Percentiles rank a stretch among this genome's conserved stretches.
phyloP scores from a whole-genome alignment of 805 yeast species.

The Metschnikowia cerradonensis region DNA sequence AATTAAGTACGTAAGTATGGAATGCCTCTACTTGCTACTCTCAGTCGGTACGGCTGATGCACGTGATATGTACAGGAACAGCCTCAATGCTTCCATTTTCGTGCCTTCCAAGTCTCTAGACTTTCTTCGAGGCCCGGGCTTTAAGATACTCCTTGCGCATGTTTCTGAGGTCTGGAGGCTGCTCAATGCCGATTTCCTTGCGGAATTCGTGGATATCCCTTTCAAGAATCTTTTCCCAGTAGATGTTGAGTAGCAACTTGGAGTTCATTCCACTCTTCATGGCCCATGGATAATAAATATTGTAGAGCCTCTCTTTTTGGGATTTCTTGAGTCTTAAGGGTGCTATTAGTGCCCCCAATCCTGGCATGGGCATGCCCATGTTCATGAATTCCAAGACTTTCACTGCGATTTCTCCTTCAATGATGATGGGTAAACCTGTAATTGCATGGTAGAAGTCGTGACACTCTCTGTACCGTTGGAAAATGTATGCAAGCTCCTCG shows the following conservation, averaged over 20 bases:
- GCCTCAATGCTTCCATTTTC: background rate
- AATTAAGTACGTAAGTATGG: background rate
- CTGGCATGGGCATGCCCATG: slow-evolving; percentile 93
- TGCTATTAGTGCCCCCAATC: slow-evolving; percentile 85
- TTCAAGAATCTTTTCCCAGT: slow-evolving; percentile 84
- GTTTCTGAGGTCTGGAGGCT: slow-evolving; percentile 70
- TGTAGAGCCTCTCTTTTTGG: slow-evolving; percentile 60
- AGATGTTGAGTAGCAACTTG: slow-evolving; percentile 77
- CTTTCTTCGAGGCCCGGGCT: background rate
- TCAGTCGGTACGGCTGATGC: slow-evolving; percentile 1
- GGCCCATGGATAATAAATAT: slow-evolving; percentile 87
- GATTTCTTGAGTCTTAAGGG: slow-evolving; percentile 67
- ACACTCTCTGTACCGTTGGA: slow-evolving; percentile 90
- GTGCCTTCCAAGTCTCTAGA: background rate
- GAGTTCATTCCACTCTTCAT: slow-evolving; percentile 64
- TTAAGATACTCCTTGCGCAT: slow-evolving; percentile 42
- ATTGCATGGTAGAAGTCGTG: slow-evolving; percentile 96
- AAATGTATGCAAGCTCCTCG: slow-evolving; percentile 87
- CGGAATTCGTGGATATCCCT: slow-evolving; percentile 72
- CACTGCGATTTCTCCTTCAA: slow-evolving; percentile 95
- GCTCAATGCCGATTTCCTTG: slow-evolving; percentile 62
- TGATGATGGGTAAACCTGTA: slow-evolving; percentile 81
- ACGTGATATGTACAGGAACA: background rate
- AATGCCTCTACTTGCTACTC: slow-evolving; percentile 3
- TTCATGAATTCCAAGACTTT: slow-evolving; percentile 91